Percentiles rank a stretch among this genome's conserved stretches.
phyloP scores from a whole-genome alignment of 768 basidiomycete species.

The Kwoniella dejecticola region DNA sequence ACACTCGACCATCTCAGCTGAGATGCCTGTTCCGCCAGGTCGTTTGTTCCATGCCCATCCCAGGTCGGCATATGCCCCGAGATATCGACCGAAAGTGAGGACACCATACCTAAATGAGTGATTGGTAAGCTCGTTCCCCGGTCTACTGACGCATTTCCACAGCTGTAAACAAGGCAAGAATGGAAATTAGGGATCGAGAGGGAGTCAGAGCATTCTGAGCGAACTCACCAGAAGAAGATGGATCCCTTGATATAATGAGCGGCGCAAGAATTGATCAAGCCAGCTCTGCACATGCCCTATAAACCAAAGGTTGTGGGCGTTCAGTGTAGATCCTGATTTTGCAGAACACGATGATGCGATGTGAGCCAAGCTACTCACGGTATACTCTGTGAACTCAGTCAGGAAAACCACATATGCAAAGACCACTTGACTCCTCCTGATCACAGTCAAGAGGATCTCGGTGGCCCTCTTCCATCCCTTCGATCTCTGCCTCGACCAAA shows the following conservation, averaged over 20 bases:
- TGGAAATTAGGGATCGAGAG: neutral
- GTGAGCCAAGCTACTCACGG: conserved; percentile 51
- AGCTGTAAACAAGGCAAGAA: too few species aligned
- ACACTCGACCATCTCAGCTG: conserved; percentile 57
- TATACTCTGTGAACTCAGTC: conserved; percentile 76
- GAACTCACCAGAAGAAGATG: conserved; percentile 73
- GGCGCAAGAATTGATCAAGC: conserved; percentile 70
- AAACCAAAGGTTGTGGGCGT: neutral
- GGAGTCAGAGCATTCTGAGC: neutral
- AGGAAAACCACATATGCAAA: conserved; percentile 69
- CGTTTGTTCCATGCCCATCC: conserved; percentile 93
- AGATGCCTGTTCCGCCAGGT: conserved; percentile 30
- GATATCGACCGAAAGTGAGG: conserved; percentile 86
- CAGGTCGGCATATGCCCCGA: conserved; percentile 78
- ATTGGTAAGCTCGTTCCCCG: too few species aligned
- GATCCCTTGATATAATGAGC: conserved; percentile 85
- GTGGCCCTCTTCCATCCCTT: conserved; percentile 15
- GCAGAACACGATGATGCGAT: too few species aligned
- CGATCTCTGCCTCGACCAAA: conserved; percentile 14
- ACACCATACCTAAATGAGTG: conserved; percentile 65
- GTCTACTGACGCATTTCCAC: too few species aligned
- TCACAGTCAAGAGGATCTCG: conserved; percentile 47
- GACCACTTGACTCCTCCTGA: conserved; percentile 68
- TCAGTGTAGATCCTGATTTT: too few species aligned
- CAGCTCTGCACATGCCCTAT: conserved; percentile 75